Conservation (phyloP, 805 yeast genomes). For the Kluyveromyces lactis region DNA sequence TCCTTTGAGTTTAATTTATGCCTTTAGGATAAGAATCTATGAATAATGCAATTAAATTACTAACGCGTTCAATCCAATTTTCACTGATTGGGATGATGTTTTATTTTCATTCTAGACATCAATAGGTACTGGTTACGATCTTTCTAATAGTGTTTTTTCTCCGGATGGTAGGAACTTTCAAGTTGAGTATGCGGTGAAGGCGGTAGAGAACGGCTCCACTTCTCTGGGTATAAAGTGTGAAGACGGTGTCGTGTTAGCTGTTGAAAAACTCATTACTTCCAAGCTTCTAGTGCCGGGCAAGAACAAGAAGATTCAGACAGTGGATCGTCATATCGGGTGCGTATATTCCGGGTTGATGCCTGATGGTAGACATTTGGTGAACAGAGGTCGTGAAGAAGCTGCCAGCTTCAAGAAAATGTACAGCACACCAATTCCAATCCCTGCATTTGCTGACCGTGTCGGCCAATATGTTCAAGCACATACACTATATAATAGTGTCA, state of each 20-base stretch:
- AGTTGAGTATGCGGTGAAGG: constrained; percentile 95
- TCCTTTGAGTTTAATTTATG: too few species aligned
- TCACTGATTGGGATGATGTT: not conserved
- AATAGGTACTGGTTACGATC: constrained; percentile 98
- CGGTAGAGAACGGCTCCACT: constrained; percentile 96
- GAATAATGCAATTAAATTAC: not conserved
- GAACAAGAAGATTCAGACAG: constrained; percentile 84
- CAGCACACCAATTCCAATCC: constrained; percentile 68
- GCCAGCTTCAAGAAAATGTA: constrained; percentile 66
- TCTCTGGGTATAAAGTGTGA: constrained; percentile 85
- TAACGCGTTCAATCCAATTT: too few species aligned
- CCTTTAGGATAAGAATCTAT: too few species aligned
- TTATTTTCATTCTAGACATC: constrained; percentile 49
- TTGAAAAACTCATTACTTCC: constrained; percentile 84
- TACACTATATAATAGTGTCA: constrained; percentile 91
- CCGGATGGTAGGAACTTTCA: constrained; percentile 91
- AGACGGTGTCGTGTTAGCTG: constrained; percentile 95
- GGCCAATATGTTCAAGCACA: constrained; percentile 92
- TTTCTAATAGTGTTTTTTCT: constrained; percentile 89
- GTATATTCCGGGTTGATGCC: constrained; percentile 93
- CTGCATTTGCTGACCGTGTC: constrained; percentile 76
- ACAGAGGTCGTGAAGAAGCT: constrained; percentile 89
- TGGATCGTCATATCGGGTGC: constrained; percentile 90
- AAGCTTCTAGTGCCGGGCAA: constrained; percentile 83
- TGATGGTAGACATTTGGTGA: constrained; percentile 91